Base-by-base conservation (phyloP, 1,284 basidiomycete species). In the Irpex lacteus region DNA sequence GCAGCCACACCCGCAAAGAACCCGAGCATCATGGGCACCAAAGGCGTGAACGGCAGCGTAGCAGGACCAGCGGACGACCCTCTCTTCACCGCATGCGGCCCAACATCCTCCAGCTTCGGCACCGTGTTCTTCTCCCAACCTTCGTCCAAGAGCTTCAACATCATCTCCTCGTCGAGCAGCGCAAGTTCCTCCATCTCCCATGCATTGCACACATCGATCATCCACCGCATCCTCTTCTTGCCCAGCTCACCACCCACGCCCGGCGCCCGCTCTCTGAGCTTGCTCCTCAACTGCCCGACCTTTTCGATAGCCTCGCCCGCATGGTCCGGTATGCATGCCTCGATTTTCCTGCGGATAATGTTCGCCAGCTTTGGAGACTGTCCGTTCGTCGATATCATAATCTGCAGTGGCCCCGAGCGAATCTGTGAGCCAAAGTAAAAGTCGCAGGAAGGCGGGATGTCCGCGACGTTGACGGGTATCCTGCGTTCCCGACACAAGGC, bases 361-460 rank as follows among this genome's bases (percentile, higher is more conserved):
- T 90, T 91, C 5, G 97, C 95, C 68, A 98, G 83, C 74, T 94
- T 91, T 6, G 98, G 98, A 3, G 95, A 95, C 70, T 93, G 90
- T 32, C 98, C 98, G 63, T 94, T 95, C 1, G 98, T 99, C 7
- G 95, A 97, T 53, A 99, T 90, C 91, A 98, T 92, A 69, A 98
- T 89, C 78, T 98, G 96, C 47, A 99, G 78, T 0, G 96, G 95
- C 0, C 97, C 96, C 66, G 90, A 85, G 44, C 95, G 89, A 65
- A 98, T 90, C 74, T 96, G 92, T 0, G 94, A 92, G 55, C 98
- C 98, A 78, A 99, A 99, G 81, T 98, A 99, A 75, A 99, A 99
- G 78, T 99, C 97, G 81, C 97, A 99, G 63, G 88, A 85, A 57
- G 92, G 88, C 2, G 97, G 98, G 59, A 98, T 94, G 78, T 99